These are phyloP conservation scores for Fusarium nygamai DNA, from an alignment of 2,329 filamentous ascomycete species.

Conservation along the genomic window DNA sequence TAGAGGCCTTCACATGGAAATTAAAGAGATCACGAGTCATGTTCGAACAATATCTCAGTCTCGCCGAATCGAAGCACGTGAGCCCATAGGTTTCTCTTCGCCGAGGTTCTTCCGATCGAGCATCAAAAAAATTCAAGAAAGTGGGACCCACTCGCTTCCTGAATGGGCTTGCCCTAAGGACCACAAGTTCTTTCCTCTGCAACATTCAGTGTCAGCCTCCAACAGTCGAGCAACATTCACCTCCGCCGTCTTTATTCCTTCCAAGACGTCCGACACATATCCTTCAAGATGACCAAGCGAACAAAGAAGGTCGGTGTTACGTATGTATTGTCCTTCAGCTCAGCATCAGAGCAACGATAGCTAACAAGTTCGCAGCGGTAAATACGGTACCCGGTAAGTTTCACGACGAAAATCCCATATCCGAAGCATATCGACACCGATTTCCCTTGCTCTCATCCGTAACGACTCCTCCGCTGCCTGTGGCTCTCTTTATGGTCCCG, in stretches of 20 bases:
- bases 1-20: not conserved
- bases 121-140: slow-evolving; percentile 14
- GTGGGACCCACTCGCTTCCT: slow-evolving; percentile 43
- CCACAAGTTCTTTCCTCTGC: slow-evolving; percentile 48
- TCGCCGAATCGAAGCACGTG: not conserved
- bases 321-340: slow-evolving; percentile 48
- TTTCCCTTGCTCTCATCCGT: slow-evolving; percentile 10
- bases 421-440: slow-evolving; percentile 34
- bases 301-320: slow-evolving; percentile 98
- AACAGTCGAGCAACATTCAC: slow-evolving; percentile 47
- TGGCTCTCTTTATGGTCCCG: not conserved
- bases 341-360: slow-evolving; percentile 25
- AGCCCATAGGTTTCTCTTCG: slow-evolving; percentile 50
- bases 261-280: slow-evolving; percentile 50
- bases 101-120: slow-evolving; percentile 70
- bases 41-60: not conserved
- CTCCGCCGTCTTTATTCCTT: slow-evolving; percentile 46
- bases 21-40: slow-evolving; percentile 14
- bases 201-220: slow-evolving; percentile 46
- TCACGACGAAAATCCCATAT: slow-evolving; percentile 30
- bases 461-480: slow-evolving; percentile 14
- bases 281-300: slow-evolving; percentile 89
- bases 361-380: slow-evolving; percentile 63
- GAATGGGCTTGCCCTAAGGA: slow-evolving; percentile 56
- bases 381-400: slow-evolving; percentile 95